Percentiles rank a stretch among this genome's conserved stretches.
phyloP scores from a whole-genome alignment of 2,329 filamentous ascomycete genomes.

The Zymoseptoria ardabiliae region DNA sequence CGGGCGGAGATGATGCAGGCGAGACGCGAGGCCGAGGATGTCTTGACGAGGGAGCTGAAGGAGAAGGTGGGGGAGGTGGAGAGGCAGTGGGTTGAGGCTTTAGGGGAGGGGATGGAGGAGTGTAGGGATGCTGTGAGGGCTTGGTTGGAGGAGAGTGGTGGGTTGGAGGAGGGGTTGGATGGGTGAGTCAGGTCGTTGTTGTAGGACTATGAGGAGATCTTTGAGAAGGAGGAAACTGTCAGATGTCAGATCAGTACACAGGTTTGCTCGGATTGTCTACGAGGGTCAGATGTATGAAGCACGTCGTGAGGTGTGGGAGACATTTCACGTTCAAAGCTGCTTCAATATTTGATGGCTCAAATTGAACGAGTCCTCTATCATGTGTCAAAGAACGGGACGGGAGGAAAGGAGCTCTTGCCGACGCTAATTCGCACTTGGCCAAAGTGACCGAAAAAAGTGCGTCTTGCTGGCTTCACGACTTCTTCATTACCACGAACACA shows the following conservation, averaged over 20 bases:
- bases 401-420: too few relatives aligned
- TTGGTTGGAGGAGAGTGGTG: constrained; percentile 69
- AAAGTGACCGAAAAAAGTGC: too few relatives aligned
- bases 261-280: too few relatives aligned
- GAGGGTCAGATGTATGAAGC: too few relatives aligned
- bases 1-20: constrained; percentile 49
- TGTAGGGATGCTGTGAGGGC: constrained; percentile 68
- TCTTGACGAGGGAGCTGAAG: constrained; percentile 78
- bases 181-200: constrained; percentile 22
- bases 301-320: not conserved
- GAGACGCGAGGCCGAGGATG: constrained; percentile 58
- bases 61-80: constrained; percentile 89
- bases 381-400: too few relatives aligned
- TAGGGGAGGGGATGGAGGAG: constrained; percentile 68
- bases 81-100: constrained; percentile 78
- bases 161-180: constrained; percentile 66
- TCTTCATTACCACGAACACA: constrained; percentile 17
- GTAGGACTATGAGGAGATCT: too few relatives aligned
- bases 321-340: not conserved
- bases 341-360: not conserved
- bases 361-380: too few relatives aligned
- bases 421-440: too few relatives aligned
- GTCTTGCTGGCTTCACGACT: too few relatives aligned
- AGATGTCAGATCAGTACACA: too few relatives aligned
- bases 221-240: too few relatives aligned